Percentiles rank a stretch among this genome's conserved stretches.
These are phyloP conservation scores for Delonix regia DNA, from an alignment of 306 rosid genomes.

Conservation along the genomic window DNA sequence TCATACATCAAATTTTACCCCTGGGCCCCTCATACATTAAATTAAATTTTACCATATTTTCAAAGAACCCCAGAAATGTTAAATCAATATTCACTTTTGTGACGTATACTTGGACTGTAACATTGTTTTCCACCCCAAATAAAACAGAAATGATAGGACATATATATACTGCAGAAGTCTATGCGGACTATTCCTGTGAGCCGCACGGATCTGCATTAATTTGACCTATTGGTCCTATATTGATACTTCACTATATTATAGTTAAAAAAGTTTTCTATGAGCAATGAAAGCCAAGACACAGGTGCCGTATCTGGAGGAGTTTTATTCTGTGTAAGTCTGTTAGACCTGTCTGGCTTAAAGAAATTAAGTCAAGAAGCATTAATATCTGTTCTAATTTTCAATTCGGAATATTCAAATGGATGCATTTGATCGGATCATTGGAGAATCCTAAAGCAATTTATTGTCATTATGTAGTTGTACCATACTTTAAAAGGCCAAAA, in stretches of 20 bases:
- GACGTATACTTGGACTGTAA: conserved; percentile 30
- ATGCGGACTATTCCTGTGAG: conserved; percentile 27
- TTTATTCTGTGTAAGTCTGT: neutral
- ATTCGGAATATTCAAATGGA: neutral
- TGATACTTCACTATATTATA: neutral
- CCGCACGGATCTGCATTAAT: neutral
- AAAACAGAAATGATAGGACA: conserved; percentile 22
- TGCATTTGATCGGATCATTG: neutral
- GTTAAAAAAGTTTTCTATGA: neutral
- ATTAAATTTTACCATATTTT: neutral
- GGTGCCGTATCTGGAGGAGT: neutral
- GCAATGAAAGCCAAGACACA: neutral
- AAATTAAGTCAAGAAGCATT: neutral
- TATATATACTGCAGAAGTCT: conserved; percentile 22
- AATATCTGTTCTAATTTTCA: too few relatives aligned
- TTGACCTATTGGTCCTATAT: conserved; percentile 17
- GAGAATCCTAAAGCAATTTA: neutral
- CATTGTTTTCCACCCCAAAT: conserved; percentile 19
- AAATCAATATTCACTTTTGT: conserved; percentile 13
- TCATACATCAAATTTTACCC: neutral
- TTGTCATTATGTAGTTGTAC: neutral
- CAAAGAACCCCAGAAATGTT: neutral
- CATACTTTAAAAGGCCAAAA: neutral
- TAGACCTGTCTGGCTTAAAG: neutral
- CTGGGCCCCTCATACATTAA: conserved; percentile 28